Percentiles rank a stretch among this genome's conserved stretches.
phyloP scores from a whole-genome alignment of 495 filamentous ascomycete species.

The Daldinia concentrica region DNA sequence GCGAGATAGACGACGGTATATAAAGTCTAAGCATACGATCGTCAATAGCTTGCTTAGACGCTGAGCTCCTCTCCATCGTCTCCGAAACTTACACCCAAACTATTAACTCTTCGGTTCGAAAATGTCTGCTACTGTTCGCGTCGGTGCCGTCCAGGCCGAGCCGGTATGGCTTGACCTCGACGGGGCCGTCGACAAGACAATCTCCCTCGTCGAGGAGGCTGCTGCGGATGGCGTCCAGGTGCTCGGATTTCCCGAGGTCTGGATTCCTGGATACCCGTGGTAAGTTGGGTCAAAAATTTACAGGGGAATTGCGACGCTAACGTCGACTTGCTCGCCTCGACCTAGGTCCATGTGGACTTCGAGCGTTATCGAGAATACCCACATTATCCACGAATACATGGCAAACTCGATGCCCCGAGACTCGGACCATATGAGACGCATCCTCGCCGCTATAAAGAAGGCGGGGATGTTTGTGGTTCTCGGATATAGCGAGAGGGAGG shows the following conservation, averaged over 20 bases:
- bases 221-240: constrained; percentile 60
- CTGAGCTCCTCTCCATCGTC: constrained; percentile 2
- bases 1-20: constrained; percentile 22
- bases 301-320: constrained; percentile 26
- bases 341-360: constrained; percentile 48
- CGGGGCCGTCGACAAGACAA: constrained; percentile 61
- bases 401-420: constrained; percentile 58
- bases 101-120: constrained; percentile 14
- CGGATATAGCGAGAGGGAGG: constrained; percentile 62
- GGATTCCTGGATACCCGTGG: constrained; percentile 65
- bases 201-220: constrained; percentile 60
- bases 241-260: constrained; percentile 65
- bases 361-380: constrained; percentile 53
- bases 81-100: background rate
- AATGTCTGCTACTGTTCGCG: constrained; percentile 45
- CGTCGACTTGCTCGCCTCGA: constrained; percentile 37
- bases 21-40: constrained; percentile 26
- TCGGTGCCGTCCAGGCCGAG: constrained; percentile 63
- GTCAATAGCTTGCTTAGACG: constrained; percentile 7
- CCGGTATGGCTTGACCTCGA: constrained; percentile 65
- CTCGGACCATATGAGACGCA: constrained; percentile 59
- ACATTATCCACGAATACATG: constrained; percentile 58
- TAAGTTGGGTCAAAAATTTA: constrained; percentile 58
- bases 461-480: constrained; percentile 59
- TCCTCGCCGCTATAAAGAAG: constrained; percentile 53